Evolutionary conservation across 202 grass and related monocot genomes (phyloP).

Genomic region (Cymbopogon flexuosus): DNA sequence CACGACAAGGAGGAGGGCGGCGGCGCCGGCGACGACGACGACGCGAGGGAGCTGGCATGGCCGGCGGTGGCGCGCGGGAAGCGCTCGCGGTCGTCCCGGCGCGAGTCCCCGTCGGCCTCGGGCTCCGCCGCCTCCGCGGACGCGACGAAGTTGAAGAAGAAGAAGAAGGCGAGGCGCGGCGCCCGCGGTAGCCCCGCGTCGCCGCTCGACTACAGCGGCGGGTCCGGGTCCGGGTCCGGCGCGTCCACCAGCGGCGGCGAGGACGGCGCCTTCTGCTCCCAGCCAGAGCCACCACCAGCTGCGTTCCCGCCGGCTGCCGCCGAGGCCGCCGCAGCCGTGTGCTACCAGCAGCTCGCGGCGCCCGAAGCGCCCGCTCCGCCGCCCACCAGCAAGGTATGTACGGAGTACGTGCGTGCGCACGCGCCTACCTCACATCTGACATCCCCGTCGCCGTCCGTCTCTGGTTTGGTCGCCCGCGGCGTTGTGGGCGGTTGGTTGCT

Average conservation of each 20-base stretch:
- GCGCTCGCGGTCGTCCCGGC: conserved; percentile 41
- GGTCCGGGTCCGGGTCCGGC: conserved; percentile 16
- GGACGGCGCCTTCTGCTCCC: conserved; percentile 45
- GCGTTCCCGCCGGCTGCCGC: not conserved
- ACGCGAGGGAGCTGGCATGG: conserved; percentile 20
- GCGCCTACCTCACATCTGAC: not conserved
- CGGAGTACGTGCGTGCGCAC: not conserved
- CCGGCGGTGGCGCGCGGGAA: conserved; percentile 45
- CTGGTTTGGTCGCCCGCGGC: not conserved
- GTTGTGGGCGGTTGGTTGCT: conserved; percentile 26
- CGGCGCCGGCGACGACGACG: not conserved
- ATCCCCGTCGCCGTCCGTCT: not conserved
- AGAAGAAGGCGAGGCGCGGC: conserved; percentile 18
- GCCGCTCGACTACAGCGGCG: conserved; percentile 48
- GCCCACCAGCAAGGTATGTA: conserved; percentile 28
- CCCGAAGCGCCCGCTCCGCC: not conserved
- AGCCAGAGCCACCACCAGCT: not conserved
- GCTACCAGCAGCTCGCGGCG: not conserved
- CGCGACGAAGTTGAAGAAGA: not conserved
- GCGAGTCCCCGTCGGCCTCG: conserved; percentile 27
- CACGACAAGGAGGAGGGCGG: not conserved
- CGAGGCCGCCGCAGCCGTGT: too few species aligned
- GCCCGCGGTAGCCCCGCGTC: conserved; percentile 41
- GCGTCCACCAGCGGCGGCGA: conserved; percentile 54
- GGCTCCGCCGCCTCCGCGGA: not conserved